Percentiles rank a stretch among this genome's conserved stretches.
phyloP scores from a whole-genome alignment of 768 basidiomycete species.

The Mycena crocata region DNA sequence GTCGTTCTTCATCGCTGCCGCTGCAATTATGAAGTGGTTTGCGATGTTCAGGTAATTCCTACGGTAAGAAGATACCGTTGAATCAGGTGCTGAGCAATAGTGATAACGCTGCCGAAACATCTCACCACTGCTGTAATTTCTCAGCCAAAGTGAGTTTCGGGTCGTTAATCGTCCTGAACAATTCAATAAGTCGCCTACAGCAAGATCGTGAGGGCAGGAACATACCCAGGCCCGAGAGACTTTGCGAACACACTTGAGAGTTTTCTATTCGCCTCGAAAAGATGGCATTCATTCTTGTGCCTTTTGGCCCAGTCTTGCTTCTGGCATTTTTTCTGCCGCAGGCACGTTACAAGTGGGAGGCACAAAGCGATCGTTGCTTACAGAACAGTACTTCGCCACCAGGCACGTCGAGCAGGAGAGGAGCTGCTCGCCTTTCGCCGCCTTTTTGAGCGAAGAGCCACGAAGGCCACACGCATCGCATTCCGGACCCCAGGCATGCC shows the following conservation, averaged over 20 bases:
- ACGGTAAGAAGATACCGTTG: not conserved
- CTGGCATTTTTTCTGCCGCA: slow-evolving; percentile 4
- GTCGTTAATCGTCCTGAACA: slow-evolving; percentile 13
- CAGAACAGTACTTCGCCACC: slow-evolving; percentile 11
- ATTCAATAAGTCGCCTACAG: not conserved
- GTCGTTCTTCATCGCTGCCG: slow-evolving; percentile 16
- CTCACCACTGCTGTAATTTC: not conserved
- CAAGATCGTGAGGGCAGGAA: not conserved
- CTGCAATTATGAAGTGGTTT: slow-evolving; percentile 11
- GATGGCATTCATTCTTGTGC: slow-evolving; percentile 16
- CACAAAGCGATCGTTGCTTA: not conserved
- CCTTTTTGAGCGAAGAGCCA: not conserved
- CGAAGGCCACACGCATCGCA: slow-evolving; percentile 9
- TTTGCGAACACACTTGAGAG: slow-evolving; percentile 8
- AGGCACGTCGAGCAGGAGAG: slow-evolving; percentile 6
- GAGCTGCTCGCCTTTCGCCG: too few relatives aligned
- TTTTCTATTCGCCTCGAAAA: slow-evolving; percentile 15
- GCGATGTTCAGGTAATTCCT: slow-evolving; percentile 14
- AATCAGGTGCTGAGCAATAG: too few relatives aligned
- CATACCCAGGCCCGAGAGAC: slow-evolving; percentile 13
- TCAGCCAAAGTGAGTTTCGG: slow-evolving; percentile 7
- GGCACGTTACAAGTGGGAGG: not conserved
- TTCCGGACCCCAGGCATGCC: slow-evolving; percentile 3
- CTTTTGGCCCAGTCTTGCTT: not conserved
- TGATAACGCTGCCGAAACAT: too few relatives aligned